These are phyloP conservation scores for Microcyclosporella mali DNA, from an alignment of 2,329 filamentous ascomycete genomes.

Conservation along the genomic window DNA sequence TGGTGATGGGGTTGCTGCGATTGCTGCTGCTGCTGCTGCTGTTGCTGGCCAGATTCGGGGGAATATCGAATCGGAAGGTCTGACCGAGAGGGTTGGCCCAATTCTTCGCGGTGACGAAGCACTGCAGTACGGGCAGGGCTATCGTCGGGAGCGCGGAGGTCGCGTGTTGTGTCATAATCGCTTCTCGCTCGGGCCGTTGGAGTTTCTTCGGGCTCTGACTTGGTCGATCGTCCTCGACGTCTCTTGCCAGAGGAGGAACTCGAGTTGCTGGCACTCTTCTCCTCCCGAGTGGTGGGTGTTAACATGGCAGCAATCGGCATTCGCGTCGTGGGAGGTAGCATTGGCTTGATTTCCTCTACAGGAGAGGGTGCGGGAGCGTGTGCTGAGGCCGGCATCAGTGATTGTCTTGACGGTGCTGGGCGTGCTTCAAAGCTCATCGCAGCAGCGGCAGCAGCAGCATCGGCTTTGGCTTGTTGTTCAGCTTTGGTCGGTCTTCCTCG, in stretches of 20 bases:
- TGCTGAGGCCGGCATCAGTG: neutral
- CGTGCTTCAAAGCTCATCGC: too few relatives aligned
- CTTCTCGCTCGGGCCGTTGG: conserved; percentile 8
- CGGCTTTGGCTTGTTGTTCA: conserved; percentile 40
- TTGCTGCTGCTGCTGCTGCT: too few relatives aligned
- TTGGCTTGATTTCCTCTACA: conserved; percentile 16
- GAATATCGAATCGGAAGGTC: too few relatives aligned
- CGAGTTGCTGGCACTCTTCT: conserved; percentile 23
- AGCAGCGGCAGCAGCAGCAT: conserved; percentile 26
- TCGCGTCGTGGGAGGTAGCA: conserved; percentile 20
- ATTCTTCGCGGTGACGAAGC: conserved; percentile 23
- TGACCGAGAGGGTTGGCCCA: too few relatives aligned
- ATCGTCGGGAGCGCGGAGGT: conserved; percentile 16
- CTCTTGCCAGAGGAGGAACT: conserved; percentile 30
- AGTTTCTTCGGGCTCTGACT: conserved; percentile 16
- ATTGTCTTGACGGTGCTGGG: too few relatives aligned
- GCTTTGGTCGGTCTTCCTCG: conserved; percentile 45
- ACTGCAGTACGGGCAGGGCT: conserved; percentile 24
- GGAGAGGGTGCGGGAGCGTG: conserved; percentile 1
- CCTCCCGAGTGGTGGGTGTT: conserved; percentile 24
- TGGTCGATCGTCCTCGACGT: conserved; percentile 24
- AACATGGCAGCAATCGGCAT: conserved; percentile 32
- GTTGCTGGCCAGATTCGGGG: too few relatives aligned
- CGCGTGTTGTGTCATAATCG: conserved; percentile 24
- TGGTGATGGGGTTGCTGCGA: too few relatives aligned